Evolutionary conservation across 768 basidiomycete genomes (phyloP).

Genomic region (Boletellus sp.): DNA sequence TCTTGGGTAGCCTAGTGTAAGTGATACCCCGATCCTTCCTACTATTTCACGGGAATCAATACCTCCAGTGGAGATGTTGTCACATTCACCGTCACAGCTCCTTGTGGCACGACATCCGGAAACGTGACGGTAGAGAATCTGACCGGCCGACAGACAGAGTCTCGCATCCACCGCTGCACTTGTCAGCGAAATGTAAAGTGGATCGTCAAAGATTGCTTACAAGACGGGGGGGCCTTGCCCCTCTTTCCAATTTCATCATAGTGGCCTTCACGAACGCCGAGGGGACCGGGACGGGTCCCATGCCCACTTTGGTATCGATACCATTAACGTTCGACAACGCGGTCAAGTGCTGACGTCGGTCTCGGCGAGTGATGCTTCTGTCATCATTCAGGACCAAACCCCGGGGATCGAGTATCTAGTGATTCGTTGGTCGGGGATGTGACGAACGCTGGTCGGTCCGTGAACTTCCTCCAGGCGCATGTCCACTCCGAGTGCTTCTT

Average conservation of each 20-base stretch:
- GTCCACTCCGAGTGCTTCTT: no score
- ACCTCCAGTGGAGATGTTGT: not conserved
- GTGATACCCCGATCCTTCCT: not conserved
- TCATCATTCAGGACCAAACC: not conserved
- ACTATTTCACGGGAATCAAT: not conserved
- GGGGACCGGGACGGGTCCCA: not conserved
- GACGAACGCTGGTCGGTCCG: no score
- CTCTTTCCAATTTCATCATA: conserved; percentile 1
- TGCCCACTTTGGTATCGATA: not conserved
- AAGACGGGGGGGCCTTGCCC: not conserved
- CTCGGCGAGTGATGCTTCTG: not conserved
- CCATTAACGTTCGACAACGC: not conserved
- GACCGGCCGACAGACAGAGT: not conserved
- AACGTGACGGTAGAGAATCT: not conserved
- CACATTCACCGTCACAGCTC: not conserved
- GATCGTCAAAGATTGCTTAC: conserved; percentile 1
- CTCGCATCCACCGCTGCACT: not conserved
- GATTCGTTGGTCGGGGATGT: no score
- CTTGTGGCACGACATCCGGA: not conserved
- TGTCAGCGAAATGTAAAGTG: not conserved
- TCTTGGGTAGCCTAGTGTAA: not conserved
- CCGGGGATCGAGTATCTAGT: no score
- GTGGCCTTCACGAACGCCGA: not conserved
- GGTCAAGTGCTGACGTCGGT: not conserved
- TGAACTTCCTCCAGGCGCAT: no score